Percentiles rank a stretch among this genome's conserved stretches.
Conservation (phyloP, 306 rosid genomes). For the Cercis canadensis region DNA sequence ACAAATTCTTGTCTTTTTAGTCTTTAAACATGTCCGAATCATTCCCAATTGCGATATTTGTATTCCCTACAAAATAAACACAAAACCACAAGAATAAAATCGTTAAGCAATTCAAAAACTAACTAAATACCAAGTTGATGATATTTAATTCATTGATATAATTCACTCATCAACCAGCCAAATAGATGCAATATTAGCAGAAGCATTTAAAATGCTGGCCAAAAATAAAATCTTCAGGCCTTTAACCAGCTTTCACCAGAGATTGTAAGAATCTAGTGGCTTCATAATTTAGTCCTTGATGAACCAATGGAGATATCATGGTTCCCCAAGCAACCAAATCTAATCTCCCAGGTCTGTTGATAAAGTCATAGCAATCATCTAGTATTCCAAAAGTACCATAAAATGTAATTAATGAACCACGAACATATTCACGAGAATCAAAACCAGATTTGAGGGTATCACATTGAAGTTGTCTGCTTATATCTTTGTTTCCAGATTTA, state of each 20-base stretch:
- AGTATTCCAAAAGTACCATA: constrained; percentile 50
- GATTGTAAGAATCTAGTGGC: constrained; percentile 44
- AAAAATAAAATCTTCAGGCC: constrained; percentile 60
- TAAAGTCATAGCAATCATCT: constrained; percentile 49
- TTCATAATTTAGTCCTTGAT: constrained; percentile 47
- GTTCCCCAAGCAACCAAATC: constrained; percentile 56
- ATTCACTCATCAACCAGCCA: too few relatives aligned
- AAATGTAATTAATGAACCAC: constrained; percentile 53
- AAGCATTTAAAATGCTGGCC: constrained; percentile 57
- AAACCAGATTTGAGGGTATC: constrained; percentile 49
- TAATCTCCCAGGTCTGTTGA: constrained; percentile 43
- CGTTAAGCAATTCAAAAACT: too few relatives aligned
- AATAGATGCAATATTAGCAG: constrained; percentile 48
- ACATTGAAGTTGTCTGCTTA: constrained; percentile 55
- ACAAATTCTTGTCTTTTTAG: too few relatives aligned
- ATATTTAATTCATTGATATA: too few relatives aligned
- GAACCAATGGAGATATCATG: constrained; percentile 55
- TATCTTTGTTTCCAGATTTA: too few relatives aligned
- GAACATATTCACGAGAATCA: constrained; percentile 46
- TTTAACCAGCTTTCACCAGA: constrained; percentile 45
- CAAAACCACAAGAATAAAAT: too few relatives aligned
- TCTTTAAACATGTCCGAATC: too few relatives aligned
- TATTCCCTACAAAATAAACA: too few relatives aligned
- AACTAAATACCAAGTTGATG: too few relatives aligned
- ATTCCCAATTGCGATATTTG: too few relatives aligned